Evolutionary conservation across 345 rosid species (phyloP), one percentile per base, ranked within the genome.

Genomic region (Turritis glabra): DNA sequence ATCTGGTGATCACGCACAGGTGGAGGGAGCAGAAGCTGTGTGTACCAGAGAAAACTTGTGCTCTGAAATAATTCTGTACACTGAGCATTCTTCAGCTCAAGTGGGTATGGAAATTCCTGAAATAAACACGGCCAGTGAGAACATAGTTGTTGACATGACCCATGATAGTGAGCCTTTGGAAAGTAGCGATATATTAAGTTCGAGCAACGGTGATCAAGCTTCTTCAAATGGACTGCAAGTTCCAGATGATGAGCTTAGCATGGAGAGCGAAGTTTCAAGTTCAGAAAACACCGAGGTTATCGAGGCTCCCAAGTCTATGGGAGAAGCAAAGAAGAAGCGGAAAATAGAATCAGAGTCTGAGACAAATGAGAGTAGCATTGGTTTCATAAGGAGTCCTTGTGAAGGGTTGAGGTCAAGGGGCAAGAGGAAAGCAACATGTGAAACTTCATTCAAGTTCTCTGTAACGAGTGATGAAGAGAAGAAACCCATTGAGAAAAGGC

Each of bases 401-500:
- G 98, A 96, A 92, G 93, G 99, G 46, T 82, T 96, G 85, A 95
- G 99, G 79, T 82, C 97, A 22, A 87, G 96, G 83, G 81, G 81
- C 6, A 72, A 66, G 71, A 85, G 82, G 82, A 84, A 82, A 40
- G 56, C 53, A 41, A 53, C 70, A 18, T 41, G 40, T 26, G 80
- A 66, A 54, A 77, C 67, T 47, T 77, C 57, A 56, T 35, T 22
- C 50, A 75, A 78, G 40, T 23, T 71, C 53, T 47, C 48, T 47
- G 74, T 64, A 66, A 35, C 76, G 5, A 55, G 73, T 12, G 60
- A 59, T 11, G 64, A 66, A 78, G 77, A 67, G 75, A 87, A 80
- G 72, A 80, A 69, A 60, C 67, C 69, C 5, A 76, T 38, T 8
- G 79, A 69, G 17, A 87, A 81, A 83, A 84, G 48, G 72, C 69